Evolutionary conservation across 2,329 filamentous ascomycete species (phyloP), one percentile per base, ranked within the genome.

Genomic region (Lojkania enalia): DNA sequence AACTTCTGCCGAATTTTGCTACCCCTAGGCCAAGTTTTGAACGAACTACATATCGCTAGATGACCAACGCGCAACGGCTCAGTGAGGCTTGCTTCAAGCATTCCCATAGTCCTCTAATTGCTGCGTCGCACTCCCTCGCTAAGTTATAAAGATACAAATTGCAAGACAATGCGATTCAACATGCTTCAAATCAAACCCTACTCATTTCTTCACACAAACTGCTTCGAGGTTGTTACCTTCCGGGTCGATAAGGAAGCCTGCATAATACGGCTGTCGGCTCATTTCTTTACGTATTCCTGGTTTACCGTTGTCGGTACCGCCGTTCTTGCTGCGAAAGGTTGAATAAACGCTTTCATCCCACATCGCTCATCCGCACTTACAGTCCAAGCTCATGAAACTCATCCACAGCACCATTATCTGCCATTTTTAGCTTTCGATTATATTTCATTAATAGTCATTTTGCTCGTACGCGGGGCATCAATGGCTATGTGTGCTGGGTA

Each of bases 201-300:
- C 15, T 45, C 25, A 47, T 25, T 51, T 51, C 19, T 51, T 35
- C n/a, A 54, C 44, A 25, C 48, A 48, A 2, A 48, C 44, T 5
- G 51, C 51, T 41, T 54, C 51, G 15, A 54, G 42, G 35, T 54
- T 54, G 39, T 55, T 55, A 25, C 52, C 52, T 29, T 48, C 46
- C 6, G 46, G 47, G 23, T 55, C 52, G 9, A 50, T 14, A 2
- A 47, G 23, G 20, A 48, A 55, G 1, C 49, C 52, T 13, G 52
- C 49, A 30, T 55, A 55, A 29, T 52, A 55, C 11, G 52, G 52
- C 35, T 55, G 52, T 6, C 46, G 43, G 30, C 49, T 55, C 52
- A 55, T 55, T 21, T 51, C 33, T 11, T 46, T 15, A 36, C 52
- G 46, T 35, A 51, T 55, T 2, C 44, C 44, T 21, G 49, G 52